A percentile compares a stretch with the other conserved stretches of the same genome.
Evolutionary conservation across 495 filamentous ascomycete species (phyloP).

Genomic region (Annulohypoxylon moriforme): DNA sequence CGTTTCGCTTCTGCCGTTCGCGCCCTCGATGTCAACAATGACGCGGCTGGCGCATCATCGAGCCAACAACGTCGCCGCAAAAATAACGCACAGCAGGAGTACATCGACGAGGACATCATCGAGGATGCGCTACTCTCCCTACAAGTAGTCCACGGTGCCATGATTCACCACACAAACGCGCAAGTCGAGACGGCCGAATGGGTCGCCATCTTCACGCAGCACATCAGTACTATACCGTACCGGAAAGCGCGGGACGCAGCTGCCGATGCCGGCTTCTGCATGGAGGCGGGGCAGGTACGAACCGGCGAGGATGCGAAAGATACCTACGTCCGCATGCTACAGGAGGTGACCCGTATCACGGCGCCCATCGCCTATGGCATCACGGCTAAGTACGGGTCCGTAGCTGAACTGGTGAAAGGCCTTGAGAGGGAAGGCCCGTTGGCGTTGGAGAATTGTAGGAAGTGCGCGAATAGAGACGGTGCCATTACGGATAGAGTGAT

Average conservation of each 20-base stretch:
- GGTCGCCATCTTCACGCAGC: conserved; percentile 83
- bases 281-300: conserved; percentile 84
- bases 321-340: conserved; percentile 81
- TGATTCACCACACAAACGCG: conserved; percentile 77
- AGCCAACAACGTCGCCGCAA: conserved; percentile 51
- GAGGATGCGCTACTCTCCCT: conserved; percentile 79
- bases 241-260: conserved; percentile 57
- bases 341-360: conserved; percentile 80
- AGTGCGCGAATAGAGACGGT: conserved; percentile 76
- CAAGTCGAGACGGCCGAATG: conserved; percentile 77
- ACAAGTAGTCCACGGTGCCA: conserved; percentile 73
- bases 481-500: conserved; percentile 71
- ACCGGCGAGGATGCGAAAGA: conserved; percentile 74
- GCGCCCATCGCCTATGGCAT: conserved; percentile 79
- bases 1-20: conserved; percentile 74
- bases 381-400: conserved; percentile 67
- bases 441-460: conserved; percentile 70
- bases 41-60: conserved; percentile 8
- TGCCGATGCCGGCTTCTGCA: conserved; percentile 75
- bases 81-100: conserved; percentile 57
- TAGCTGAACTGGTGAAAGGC: conserved; percentile 65
- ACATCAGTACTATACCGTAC: conserved; percentile 83
- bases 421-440: conserved; percentile 70
- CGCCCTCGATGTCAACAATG: conserved; percentile 56
- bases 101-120: conserved; percentile 75